Percentiles rank a stretch among this genome's conserved stretches.
phyloP scores from a whole-genome alignment of 768 basidiomycete genomes.

The Mycena sanguinolenta region DNA sequence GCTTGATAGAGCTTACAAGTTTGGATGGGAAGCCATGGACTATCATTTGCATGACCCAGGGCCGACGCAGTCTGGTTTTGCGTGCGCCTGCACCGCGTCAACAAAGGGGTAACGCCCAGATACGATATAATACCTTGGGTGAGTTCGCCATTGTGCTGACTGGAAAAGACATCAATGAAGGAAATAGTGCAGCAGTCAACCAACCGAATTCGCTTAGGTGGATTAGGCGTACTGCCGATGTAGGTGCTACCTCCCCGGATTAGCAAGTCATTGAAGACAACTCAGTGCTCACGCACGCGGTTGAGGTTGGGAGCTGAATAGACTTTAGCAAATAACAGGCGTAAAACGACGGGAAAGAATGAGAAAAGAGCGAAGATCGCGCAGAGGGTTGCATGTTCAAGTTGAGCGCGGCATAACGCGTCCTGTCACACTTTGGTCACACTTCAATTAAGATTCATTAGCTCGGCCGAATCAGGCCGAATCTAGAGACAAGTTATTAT shows the following conservation, averaged over 20 bases:
- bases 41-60: slow-evolving; percentile 90
- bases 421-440: neutral
- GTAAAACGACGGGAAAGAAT: slow-evolving; percentile 77
- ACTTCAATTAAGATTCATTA: neutral
- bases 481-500: slow-evolving; percentile 1
- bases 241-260: slow-evolving; percentile 65
- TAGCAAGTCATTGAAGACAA: neutral
- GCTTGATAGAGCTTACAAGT: slow-evolving; percentile 48
- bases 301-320: slow-evolving; percentile 64
- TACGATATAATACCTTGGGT: slow-evolving; percentile 48
- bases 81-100: slow-evolving; percentile 62
- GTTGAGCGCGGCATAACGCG: neutral
- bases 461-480: neutral
- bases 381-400: slow-evolving; percentile 19
- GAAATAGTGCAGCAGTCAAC: slow-evolving; percentile 17
- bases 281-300: slow-evolving; percentile 54
- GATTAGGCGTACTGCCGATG: slow-evolving; percentile 80
- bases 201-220: slow-evolving; percentile 74
- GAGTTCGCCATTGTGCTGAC: slow-evolving; percentile 88
- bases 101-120: neutral
- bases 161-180: slow-evolving; percentile 37
- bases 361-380: slow-evolving; percentile 49
- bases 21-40: slow-evolving; percentile 87
- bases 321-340: slow-evolving; percentile 88
- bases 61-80: slow-evolving; percentile 71